These are phyloP conservation scores for Penicillium manginii DNA, from an alignment of 495 filamentous ascomycete species.

Conservation along the genomic window DNA sequence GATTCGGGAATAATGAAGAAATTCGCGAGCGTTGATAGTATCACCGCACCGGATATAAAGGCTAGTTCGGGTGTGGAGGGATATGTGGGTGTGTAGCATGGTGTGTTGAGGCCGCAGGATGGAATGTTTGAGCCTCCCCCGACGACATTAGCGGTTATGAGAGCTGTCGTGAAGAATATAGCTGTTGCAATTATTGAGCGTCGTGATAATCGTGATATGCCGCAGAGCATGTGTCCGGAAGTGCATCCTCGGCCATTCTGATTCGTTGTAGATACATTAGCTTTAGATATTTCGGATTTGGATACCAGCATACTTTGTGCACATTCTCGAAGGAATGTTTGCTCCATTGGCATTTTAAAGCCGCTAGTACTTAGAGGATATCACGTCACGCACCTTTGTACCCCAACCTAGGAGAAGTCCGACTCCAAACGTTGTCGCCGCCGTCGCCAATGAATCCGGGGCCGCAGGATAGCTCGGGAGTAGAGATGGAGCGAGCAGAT, in stretches of 20 bases:
- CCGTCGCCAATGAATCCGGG: conserved; percentile 35
- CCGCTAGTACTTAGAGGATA: neutral
- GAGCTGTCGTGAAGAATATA: conserved; percentile 57
- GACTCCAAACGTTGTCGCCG: conserved; percentile 42
- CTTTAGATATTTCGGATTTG: neutral
- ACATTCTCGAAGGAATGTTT: no score
- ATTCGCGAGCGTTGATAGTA: conserved; percentile 42
- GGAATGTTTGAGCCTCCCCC: conserved; percentile 35
- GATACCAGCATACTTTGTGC: no score
- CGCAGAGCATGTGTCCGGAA: conserved; percentile 65
- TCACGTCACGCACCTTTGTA: conserved; percentile 49
- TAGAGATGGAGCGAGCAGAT: conserved; percentile 45
- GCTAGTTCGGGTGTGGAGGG: conserved; percentile 41
- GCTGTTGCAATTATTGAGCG: conserved; percentile 57
- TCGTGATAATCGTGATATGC: conserved; percentile 53
- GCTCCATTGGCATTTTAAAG: no score
- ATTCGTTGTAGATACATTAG: neutral
- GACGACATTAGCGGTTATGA: conserved; percentile 52
- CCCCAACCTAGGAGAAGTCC: conserved; percentile 59
- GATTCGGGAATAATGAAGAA: conserved; percentile 31
- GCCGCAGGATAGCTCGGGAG: conserved; percentile 45
- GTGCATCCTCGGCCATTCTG: conserved; percentile 60
- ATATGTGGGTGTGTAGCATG: conserved; percentile 55
- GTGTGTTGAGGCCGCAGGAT: conserved; percentile 36
- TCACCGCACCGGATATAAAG: conserved; percentile 36